Conservation (phyloP, 495 filamentous ascomycete genomes). For the Letharia columbiana region DNA sequence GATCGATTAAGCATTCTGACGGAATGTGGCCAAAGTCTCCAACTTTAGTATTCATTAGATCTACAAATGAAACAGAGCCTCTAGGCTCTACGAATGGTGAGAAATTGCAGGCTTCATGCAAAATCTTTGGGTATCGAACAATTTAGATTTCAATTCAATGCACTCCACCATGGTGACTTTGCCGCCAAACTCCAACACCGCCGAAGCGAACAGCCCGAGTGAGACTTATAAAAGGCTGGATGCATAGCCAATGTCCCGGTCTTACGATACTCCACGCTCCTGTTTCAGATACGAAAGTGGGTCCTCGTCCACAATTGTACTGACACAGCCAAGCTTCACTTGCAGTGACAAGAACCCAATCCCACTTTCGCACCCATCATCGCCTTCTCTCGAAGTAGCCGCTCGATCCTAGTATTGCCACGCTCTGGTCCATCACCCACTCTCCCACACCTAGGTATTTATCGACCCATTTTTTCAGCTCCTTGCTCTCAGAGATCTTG, state of each 20-base stretch:
- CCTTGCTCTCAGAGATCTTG: constrained; percentile 73
- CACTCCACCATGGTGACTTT: background rate
- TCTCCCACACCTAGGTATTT: constrained; percentile 94
- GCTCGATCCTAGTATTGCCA: constrained; percentile 79
- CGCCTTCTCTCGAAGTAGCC: constrained; percentile 82
- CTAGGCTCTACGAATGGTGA: background rate
- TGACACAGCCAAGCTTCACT: background rate
- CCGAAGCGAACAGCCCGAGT: background rate
- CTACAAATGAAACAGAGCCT: background rate
- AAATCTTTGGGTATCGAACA: background rate
- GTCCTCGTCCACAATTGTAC: background rate
- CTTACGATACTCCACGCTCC: background rate
- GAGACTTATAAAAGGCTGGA: background rate
- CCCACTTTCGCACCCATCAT: constrained; percentile 36
- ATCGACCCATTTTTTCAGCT: constrained; percentile 82
- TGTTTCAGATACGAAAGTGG: background rate
- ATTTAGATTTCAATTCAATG: background rate
- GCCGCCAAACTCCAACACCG: background rate
- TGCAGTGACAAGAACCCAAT: background rate
- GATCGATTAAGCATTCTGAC: background rate
- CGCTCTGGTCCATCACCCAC: constrained; percentile 96
- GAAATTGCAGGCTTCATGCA: background rate
- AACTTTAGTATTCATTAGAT: background rate
- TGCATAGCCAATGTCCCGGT: background rate
- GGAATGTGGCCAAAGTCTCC: background rate